Base-by-base conservation (phyloP, 2,329 filamentous ascomycete species). In the Ceratocystis albifundus region DNA sequence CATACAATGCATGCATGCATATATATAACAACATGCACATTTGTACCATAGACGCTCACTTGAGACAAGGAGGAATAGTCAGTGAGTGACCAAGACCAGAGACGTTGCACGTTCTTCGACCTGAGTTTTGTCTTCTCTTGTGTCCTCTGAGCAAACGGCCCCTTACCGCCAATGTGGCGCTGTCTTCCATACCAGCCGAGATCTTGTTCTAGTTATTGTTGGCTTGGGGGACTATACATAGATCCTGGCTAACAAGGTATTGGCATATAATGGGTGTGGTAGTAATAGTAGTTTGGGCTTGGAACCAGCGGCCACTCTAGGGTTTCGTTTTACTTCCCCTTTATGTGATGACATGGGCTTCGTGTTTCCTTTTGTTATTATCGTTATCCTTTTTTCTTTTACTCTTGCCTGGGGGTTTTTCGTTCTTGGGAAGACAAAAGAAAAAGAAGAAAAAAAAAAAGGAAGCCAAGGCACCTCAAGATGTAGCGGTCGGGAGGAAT, bases 371-470 rank as follows among this genome's bases (percentile, higher is more conserved):
- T 4, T 4, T 41, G 36, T 15, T 15, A 41, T 4, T 41, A 41
- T 2, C 8, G 10, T 41, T 12, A 15, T 41, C 36, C 36, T 12
- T 41, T 15, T 15, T 41, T 12, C 36, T 12, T 41, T 15, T 15
- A 41, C 36, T 41, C 10, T 41, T 41, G 36, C 3, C 46, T 25
- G 46, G 20, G 46, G n/a, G 3, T 12, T 41, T 41, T 50, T 28
- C 5, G 25, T 6, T 57, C 25, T 15, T 57, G 6, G 6, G 22
- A 15, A 28, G 12, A 17, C 12, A 15, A 30, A 55, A 28, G 30
- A 57, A 57, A 57, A 55, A 28, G 30, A 57, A 57, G 32, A 15
- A 30, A 55, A 28, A 17, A 57, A 57, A 57, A 57, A 55, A 25
- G 17, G 46, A 50, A 10, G 48, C 48, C 17, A 22, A 20, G n/a